Conservation (phyloP, 495 filamentous ascomycete genomes). For the Ramalina peruviana region DNA sequence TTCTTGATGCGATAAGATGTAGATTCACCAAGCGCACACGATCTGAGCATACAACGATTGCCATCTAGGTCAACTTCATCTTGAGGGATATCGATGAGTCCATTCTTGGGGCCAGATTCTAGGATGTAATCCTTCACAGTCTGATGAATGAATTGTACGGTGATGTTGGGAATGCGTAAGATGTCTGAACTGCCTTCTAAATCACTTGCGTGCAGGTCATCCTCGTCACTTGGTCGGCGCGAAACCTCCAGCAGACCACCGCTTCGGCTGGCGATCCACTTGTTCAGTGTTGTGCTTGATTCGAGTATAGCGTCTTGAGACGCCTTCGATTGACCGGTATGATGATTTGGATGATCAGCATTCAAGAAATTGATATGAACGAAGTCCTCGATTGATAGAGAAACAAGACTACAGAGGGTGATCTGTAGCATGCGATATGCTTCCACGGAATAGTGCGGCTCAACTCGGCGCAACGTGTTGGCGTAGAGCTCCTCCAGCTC, state of each 20-base stretch:
- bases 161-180: no score
- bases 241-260: no score
- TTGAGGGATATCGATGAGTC: not conserved
- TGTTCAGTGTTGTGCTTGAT: no score
- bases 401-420: not conserved
- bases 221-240: no score
- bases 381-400: not conserved
- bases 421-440: not conserved
- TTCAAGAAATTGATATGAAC: no score
- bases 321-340: not conserved
- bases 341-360: not conserved
- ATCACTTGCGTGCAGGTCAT: not conserved
- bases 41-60: no score
- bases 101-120: not conserved
- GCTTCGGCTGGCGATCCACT: no score
- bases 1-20: no score
- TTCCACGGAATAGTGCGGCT: not conserved
- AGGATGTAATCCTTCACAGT: not conserved
- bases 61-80: no score
- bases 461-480: slow-evolving; percentile 3
- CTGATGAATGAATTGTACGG: not conserved
- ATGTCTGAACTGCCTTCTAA: not conserved
- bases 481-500: slow-evolving; percentile 8
- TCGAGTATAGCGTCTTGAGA: not conserved
- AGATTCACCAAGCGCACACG: no score